Evolutionary conservation across 345 rosid genomes (phyloP).

Genomic region (Firmiana major): DNA sequence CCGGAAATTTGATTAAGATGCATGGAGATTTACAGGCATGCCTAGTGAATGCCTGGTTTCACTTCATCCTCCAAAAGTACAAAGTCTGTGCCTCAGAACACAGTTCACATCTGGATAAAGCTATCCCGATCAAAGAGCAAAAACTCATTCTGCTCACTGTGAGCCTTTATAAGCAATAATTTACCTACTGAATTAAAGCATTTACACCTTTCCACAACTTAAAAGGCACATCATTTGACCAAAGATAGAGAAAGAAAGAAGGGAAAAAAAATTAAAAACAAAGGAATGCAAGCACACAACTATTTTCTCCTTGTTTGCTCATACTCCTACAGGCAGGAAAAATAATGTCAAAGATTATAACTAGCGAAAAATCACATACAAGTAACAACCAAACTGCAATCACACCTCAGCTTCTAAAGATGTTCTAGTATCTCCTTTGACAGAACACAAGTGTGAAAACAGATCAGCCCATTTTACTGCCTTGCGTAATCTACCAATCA

Average conservation of each 20-base stretch:
- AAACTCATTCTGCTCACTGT: not conserved
- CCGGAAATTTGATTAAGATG: not conserved
- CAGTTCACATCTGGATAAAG: not conserved
- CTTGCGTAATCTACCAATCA: constrained; percentile 92
- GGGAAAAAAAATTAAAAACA: not conserved
- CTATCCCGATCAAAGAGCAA: not conserved
- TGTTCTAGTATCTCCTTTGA: constrained; percentile 86
- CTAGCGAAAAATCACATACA: not conserved
- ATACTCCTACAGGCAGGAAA: not conserved
- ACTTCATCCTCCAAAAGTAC: not conserved
- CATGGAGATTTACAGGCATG: not conserved
- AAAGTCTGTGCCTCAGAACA: not conserved
- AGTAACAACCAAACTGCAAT: constrained; percentile 16
- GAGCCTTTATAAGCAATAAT: not conserved
- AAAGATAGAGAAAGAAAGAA: not conserved
- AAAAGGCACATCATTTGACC: not conserved
- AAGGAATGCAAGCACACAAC: not conserved
- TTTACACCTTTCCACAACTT: not conserved
- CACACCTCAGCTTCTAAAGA: constrained; percentile 94
- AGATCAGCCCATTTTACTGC: constrained; percentile 91
- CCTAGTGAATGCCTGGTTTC: constrained; percentile 3
- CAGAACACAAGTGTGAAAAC: constrained; percentile 70
- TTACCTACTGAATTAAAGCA: not conserved
- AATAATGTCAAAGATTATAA: not conserved
- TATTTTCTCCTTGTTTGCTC: not conserved